A percentile compares a stretch with the other conserved stretches of the same genome.
Evolutionary conservation across 495 filamentous ascomycete genomes (phyloP).

Genomic region (Trichoderma parareesei): DNA sequence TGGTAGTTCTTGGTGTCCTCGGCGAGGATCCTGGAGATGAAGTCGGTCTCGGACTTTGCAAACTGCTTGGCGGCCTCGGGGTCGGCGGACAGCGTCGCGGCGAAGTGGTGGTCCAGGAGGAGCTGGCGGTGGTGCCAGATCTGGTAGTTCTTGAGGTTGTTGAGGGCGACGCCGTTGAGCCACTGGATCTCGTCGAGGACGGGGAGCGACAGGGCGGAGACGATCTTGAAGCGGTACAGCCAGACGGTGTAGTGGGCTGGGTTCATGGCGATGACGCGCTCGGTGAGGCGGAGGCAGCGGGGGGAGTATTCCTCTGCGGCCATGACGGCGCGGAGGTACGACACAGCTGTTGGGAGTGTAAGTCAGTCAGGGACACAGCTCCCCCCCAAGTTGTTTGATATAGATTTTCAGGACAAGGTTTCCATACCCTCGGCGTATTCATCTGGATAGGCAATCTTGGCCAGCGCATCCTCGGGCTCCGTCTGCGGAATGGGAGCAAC

Average conservation of each 20-base stretch:
- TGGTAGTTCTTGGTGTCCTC: constrained; percentile 96
- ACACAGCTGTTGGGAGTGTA: constrained; percentile 37
- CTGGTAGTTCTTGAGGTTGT: constrained; percentile 93
- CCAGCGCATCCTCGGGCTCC: constrained; percentile 73
- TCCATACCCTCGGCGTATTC: constrained; percentile 76
- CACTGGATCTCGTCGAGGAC: constrained; percentile 70
- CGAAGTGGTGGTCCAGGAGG: constrained; percentile 60
- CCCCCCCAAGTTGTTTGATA: background rate
- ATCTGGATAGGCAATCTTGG: constrained; percentile 76
- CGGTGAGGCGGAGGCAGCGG: constrained; percentile 72
- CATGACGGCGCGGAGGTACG: constrained; percentile 92
- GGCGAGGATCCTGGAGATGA: constrained; percentile 73
- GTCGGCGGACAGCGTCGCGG: constrained; percentile 34
- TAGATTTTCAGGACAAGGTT: background rate
- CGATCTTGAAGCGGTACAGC: constrained; percentile 79
- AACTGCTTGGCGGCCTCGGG: constrained; percentile 24
- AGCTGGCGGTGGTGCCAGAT: constrained; percentile 97
- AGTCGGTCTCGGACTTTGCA: constrained; percentile 53
- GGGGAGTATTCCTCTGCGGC: constrained; percentile 72
- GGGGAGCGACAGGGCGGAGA: constrained; percentile 58
- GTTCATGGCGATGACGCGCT: constrained; percentile 83
- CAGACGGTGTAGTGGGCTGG: constrained; percentile 97
- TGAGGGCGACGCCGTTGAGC: constrained; percentile 73
- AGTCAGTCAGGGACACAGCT: background rate
- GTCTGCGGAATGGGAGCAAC: constrained; percentile 74